Conservation (phyloP, 179 eudicot species). For the Beta corolliflora region DNA sequence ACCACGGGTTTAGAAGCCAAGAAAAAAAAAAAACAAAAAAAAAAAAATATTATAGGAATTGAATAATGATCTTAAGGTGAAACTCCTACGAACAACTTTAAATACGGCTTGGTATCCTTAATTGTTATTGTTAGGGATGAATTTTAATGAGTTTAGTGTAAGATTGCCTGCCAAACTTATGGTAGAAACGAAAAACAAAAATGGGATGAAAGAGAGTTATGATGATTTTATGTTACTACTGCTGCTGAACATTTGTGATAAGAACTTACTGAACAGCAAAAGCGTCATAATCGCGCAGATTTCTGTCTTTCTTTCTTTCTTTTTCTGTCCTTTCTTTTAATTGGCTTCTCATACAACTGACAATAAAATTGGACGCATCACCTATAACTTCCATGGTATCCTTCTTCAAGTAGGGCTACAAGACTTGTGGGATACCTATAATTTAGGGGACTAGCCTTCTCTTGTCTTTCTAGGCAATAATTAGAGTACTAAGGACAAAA, state of each 20-base stretch:
- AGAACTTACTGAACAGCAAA: background rate
- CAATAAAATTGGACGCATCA: slow-evolving; percentile 7
- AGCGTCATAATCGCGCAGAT: slow-evolving; percentile 14
- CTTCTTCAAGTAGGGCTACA: slow-evolving; percentile 20
- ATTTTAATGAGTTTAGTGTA: too few species aligned
- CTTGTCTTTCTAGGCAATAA: background rate
- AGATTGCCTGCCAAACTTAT: too few species aligned
- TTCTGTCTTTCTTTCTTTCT: background rate
- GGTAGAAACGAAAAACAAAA: background rate
- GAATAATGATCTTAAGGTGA: too few species aligned
- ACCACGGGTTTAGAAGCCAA: too few species aligned
- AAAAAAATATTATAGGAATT: too few species aligned
- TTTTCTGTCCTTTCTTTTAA: background rate
- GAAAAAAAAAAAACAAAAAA: too few species aligned
- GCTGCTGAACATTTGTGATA: background rate
- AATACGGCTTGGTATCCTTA: too few species aligned
- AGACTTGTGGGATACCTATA: slow-evolving; percentile 4
- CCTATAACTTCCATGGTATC: background rate
- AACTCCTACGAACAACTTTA: too few species aligned
- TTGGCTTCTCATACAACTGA: slow-evolving; percentile 5
- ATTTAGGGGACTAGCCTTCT: slow-evolving; percentile 1
- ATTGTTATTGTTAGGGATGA: too few species aligned
- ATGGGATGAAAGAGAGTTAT: slow-evolving; percentile 19
- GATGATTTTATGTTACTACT: background rate
- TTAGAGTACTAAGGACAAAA: background rate